Evolutionary conservation across 441 rosid genomes (phyloP), one percentile per base, ranked within the genome.

Genomic region (Cnidoscolus chayamansa): DNA sequence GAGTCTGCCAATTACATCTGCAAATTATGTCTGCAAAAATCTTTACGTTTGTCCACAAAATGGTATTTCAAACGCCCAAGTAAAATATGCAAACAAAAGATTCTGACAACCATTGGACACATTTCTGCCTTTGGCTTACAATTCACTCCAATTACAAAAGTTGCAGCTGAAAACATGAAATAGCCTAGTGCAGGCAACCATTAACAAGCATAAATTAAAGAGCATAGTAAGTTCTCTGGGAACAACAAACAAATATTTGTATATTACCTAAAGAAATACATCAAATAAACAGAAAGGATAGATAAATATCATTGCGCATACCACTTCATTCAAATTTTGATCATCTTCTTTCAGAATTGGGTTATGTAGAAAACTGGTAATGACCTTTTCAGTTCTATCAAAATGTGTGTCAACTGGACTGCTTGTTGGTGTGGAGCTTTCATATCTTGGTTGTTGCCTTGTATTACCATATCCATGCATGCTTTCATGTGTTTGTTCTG

Each of bases 381-480:
- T 54, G 72, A 90, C 96, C 75, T 89, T 82, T 78, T 94, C 98
- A 45, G 98, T 90, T 80, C 84, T 88, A 65, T 87, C 86, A 19
- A 85, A 82, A 19, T 89, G 73, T 25, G 85, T 20, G 6, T 86
- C 86, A 43, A 0, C 79, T 35, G 72, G 57, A 72, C 74, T 10
- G 70, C 43, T 37, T 37, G 43, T 37, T 37, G 3, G 43, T 7
- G 6, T 62, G 40, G 72, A 12, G 19, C 73, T 78, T 72, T 72
- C 77, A 65, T 62, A 61, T 50, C 74, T 72, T 62, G 87, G 71
- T 72, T 72, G 68, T 51, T 67, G 43, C 49, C 74, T 65, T 7
- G 15, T 25, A 72, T 58, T 77, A 72, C 76, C 83, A 59, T 58
- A 67, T 70, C 78, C 82, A 30, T 74, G 78, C 57, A 80, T 47